phyloP scores from a whole-genome alignment of 192 early-diverging fungal genomes.

The Entomortierella lignicola region DNA sequence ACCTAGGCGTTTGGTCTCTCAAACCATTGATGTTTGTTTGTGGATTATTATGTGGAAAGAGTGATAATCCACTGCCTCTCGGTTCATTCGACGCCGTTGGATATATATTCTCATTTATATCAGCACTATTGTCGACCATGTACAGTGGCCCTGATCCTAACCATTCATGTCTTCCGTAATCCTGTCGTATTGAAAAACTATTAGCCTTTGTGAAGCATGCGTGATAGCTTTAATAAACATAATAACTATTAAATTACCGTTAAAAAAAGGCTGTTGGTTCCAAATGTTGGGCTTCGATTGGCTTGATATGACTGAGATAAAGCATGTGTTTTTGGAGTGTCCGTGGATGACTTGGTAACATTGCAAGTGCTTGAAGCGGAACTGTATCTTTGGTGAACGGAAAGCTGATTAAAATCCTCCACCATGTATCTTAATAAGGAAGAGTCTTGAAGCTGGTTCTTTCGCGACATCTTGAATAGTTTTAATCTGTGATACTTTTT shows the following conservation, averaged over 20 bases:
- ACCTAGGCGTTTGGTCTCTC: not conserved
- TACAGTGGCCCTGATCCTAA: constrained; percentile 8
- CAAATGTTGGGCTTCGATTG: not conserved
- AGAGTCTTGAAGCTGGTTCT: not conserved
- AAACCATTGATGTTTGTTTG: not conserved
- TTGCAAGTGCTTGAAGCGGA: not conserved
- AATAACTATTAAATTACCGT: not conserved
- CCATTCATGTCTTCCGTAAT: constrained; percentile 23
- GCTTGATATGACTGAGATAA: not conserved
- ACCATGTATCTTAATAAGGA: constrained; percentile 17
- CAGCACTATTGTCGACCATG: too few species aligned
- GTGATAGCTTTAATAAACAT: too few species aligned
- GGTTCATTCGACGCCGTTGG: not conserved
- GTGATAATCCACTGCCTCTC: not conserved
- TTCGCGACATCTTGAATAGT: not conserved
- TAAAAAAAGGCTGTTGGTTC: constrained; percentile 27
- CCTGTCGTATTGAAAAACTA: not conserved
- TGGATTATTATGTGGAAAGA: not conserved
- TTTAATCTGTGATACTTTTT: not conserved
- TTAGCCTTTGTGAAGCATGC: not conserved
- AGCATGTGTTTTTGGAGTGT: not conserved
- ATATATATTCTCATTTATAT: not conserved
- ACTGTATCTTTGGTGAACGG: not conserved
- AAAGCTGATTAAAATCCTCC: constrained; percentile 11
- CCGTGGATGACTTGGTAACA: not conserved